phyloP scores from a whole-genome alignment of 108 stramenopile species.

The Phaeodactylum tricornutum region DNA sequence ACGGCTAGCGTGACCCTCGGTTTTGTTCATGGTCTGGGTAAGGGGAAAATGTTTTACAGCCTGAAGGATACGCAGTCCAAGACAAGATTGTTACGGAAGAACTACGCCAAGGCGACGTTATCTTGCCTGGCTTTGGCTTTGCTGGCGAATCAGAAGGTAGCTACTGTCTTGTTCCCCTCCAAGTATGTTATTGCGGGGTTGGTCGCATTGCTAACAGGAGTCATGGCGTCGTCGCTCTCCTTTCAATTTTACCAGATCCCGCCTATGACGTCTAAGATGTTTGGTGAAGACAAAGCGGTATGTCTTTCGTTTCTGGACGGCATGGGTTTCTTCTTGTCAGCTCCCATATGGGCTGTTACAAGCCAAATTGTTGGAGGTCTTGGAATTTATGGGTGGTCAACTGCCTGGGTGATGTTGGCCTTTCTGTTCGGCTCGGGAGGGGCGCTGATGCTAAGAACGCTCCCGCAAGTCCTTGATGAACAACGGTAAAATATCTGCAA shows the following conservation, averaged over 20 bases:
- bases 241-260: slow-evolving; percentile 42
- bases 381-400: slow-evolving; percentile 20
- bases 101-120: slow-evolving; percentile 11
- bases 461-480: no score
- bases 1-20: slow-evolving; percentile 32
- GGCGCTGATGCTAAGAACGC: slow-evolving; percentile 6
- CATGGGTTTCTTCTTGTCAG: slow-evolving; percentile 23
- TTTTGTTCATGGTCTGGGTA: slow-evolving; percentile 24
- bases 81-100: slow-evolving; percentile 12
- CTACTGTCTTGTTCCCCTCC: neutral
- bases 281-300: slow-evolving; percentile 26
- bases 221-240: slow-evolving; percentile 20
- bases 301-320: slow-evolving; percentile 26
- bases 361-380: slow-evolving; percentile 8
- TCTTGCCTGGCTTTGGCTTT: slow-evolving; percentile 19
- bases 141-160: neutral
- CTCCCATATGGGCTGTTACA: slow-evolving; percentile 14
- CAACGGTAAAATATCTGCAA: no score
- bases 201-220: slow-evolving; percentile 12
- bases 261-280: slow-evolving; percentile 9
- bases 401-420: slow-evolving; percentile 17
- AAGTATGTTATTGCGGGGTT: slow-evolving; percentile 7
- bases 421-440: slow-evolving; percentile 14
- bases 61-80: slow-evolving; percentile 9
- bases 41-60: slow-evolving; percentile 14